Conservation (phyloP, 176 grass and related monocot genomes). For the Oryza longistaminata region DNA sequence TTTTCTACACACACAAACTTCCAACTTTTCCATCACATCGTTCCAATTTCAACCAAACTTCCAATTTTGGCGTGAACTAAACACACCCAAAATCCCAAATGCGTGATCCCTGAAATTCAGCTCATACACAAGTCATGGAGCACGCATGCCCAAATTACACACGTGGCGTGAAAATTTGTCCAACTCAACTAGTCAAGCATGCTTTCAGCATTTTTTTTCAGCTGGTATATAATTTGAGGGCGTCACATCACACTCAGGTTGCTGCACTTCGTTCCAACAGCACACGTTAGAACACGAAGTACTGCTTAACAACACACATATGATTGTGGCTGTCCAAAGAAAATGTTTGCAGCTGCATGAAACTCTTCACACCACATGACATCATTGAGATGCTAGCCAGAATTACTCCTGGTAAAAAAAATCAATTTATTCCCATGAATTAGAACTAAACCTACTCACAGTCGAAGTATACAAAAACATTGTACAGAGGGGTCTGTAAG, state of each 20-base stretch:
- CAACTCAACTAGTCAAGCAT: not conserved
- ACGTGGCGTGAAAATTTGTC: not conserved
- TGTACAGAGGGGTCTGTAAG: slow-evolving; percentile 39
- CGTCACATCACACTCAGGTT: not conserved
- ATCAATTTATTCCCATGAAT: slow-evolving; percentile 56
- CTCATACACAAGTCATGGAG: not conserved
- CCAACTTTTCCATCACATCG: too few species aligned
- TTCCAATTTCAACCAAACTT: too few species aligned
- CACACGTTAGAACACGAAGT: not conserved
- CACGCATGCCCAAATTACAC: not conserved
- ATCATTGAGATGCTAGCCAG: slow-evolving; percentile 34
- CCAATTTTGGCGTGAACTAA: too few species aligned
- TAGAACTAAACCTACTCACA: slow-evolving; percentile 54
- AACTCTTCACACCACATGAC: slow-evolving; percentile 2
- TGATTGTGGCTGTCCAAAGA: not conserved
- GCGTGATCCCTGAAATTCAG: not conserved
- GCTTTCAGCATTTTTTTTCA: not conserved
- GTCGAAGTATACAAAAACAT: slow-evolving; percentile 51
- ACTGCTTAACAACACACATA: not conserved
- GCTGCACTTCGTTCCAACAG: not conserved
- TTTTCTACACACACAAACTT: too few species aligned
- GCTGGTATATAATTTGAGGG: too few species aligned
- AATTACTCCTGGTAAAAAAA: slow-evolving; percentile 33
- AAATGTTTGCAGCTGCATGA: slow-evolving; percentile 6
- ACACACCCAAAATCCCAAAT: not conserved